These are phyloP conservation scores for Sesbania bispinosa DNA, from an alignment of 306 rosid species.

Conservation along the genomic window DNA sequence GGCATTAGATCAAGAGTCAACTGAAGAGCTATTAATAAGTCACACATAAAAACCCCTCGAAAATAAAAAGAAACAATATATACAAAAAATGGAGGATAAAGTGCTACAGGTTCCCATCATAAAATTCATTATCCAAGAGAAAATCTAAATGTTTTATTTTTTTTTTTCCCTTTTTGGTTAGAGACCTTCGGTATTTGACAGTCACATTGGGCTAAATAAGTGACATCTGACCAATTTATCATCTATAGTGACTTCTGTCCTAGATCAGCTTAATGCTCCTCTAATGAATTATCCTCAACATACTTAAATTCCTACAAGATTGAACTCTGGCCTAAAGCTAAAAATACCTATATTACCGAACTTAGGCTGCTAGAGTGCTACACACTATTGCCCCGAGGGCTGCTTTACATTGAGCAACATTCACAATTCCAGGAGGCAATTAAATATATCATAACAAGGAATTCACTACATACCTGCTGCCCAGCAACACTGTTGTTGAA, in stretches of 20 bases:
- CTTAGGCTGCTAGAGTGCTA: background rate
- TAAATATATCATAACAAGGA: slow-evolving; percentile 13
- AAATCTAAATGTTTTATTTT: too few species aligned
- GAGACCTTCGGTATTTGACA: too few species aligned
- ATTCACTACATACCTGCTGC: slow-evolving; percentile 65
- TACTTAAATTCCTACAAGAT: slow-evolving; percentile 3
- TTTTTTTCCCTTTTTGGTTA: too few species aligned
- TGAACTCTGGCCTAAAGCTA: slow-evolving; percentile 7
- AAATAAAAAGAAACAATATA: background rate
- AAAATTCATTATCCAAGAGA: background rate
- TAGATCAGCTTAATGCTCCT: slow-evolving; percentile 13
- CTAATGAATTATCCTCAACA: slow-evolving; percentile 6
- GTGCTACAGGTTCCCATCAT: background rate
- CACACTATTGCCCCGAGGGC: background rate
- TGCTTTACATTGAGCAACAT: background rate
- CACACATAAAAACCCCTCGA: slow-evolving; percentile 4
- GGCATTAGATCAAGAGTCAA: slow-evolving; percentile 4
- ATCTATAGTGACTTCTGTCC: background rate
- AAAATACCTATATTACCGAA: background rate
- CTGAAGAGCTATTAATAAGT: slow-evolving; percentile 4
- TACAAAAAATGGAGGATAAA: background rate
- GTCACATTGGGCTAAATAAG: too few species aligned
- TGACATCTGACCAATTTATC: background rate
- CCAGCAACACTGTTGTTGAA: slow-evolving; percentile 83
- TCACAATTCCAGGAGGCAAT: slow-evolving; percentile 21